A percentile compares a stretch with the other conserved stretches of the same genome.
Evolutionary conservation across 768 basidiomycete genomes (phyloP).

Genomic region (Agaricus blazei): DNA sequence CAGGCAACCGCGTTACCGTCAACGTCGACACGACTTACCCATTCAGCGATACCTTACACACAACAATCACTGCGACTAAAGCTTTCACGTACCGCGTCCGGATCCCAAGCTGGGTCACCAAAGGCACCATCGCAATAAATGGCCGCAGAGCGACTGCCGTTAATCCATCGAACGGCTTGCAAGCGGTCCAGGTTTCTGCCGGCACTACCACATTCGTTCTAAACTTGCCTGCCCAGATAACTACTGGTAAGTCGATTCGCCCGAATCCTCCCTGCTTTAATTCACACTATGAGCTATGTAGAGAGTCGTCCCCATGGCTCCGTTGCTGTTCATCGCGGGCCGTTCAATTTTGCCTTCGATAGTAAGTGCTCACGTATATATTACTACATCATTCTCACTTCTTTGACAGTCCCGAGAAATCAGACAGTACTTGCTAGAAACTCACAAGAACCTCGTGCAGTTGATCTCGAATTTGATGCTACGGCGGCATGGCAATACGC

Average conservation of each 20-base stretch:
- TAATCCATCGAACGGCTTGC: constrained; percentile 38
- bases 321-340: constrained; percentile 49
- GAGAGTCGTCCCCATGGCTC: constrained; percentile 48
- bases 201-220: constrained; percentile 41
- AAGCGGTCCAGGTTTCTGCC: constrained; percentile 31
- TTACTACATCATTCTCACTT: neutral
- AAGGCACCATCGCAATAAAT: constrained; percentile 41
- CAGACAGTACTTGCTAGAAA: constrained; percentile 36
- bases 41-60: constrained; percentile 44
- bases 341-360: constrained; percentile 51
- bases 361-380: constrained; percentile 23
- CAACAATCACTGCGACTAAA: constrained; percentile 35
- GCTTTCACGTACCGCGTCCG: constrained; percentile 44
- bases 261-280: too few relatives aligned
- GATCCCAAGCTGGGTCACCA: constrained; percentile 45
- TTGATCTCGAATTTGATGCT: constrained; percentile 47
- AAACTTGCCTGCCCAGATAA: constrained; percentile 42
- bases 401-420: constrained; percentile 24
- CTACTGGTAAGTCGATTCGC: constrained; percentile 27
- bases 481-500: constrained; percentile 47
- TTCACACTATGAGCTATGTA: constrained; percentile 14
- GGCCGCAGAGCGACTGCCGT: constrained; percentile 30
- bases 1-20: constrained; percentile 39
- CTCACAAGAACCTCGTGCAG: constrained; percentile 37
- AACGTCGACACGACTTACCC: constrained; percentile 45